Percentiles rank a stretch among this genome's conserved stretches.
These are phyloP conservation scores for Hypoxylon sp. DNA, from an alignment of 2,329 filamentous ascomycete species.

Conservation along the genomic window DNA sequence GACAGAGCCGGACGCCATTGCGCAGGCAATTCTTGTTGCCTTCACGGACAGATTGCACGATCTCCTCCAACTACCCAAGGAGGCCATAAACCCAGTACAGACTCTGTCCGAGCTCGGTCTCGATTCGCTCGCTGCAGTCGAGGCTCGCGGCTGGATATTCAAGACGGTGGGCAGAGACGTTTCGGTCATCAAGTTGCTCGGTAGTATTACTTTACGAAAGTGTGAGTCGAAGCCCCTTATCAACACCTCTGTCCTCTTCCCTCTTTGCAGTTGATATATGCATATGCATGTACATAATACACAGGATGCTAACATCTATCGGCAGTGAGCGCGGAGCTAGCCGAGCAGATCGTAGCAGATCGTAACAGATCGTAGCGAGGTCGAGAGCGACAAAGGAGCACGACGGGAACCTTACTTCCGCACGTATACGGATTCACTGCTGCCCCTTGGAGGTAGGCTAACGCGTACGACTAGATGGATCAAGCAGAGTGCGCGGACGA, in stretches of 20 bases:
- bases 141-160: slow-evolving; percentile 56
- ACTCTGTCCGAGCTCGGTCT: slow-evolving; percentile 56
- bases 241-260: neutral
- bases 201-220: slow-evolving; percentile 44
- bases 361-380: slow-evolving; percentile 15
- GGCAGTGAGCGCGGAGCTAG: slow-evolving; percentile 32
- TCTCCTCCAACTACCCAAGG: slow-evolving; percentile 51
- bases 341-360: slow-evolving; percentile 31
- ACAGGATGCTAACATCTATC: slow-evolving; percentile 3
- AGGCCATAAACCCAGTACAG: slow-evolving; percentile 49
- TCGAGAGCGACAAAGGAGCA: neutral
- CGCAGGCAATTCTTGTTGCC: slow-evolving; percentile 45
- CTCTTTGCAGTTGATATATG: neutral
- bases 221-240: slow-evolving; percentile 34
- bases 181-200: slow-evolving; percentile 52
- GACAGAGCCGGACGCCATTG: slow-evolving; percentile 40
- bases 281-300: neutral
- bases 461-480: no score
- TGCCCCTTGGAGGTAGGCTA: neutral
- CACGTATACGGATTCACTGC: neutral
- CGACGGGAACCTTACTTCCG: neutral
- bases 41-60: slow-evolving; percentile 50
- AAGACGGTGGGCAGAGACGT: slow-evolving; percentile 51
- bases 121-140: slow-evolving; percentile 58
- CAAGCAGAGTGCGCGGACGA: no score